A percentile compares a stretch with the other conserved stretches of the same genome.
phyloP scores from a whole-genome alignment of 768 basidiomycete species.

The Panellus pusillus region DNA sequence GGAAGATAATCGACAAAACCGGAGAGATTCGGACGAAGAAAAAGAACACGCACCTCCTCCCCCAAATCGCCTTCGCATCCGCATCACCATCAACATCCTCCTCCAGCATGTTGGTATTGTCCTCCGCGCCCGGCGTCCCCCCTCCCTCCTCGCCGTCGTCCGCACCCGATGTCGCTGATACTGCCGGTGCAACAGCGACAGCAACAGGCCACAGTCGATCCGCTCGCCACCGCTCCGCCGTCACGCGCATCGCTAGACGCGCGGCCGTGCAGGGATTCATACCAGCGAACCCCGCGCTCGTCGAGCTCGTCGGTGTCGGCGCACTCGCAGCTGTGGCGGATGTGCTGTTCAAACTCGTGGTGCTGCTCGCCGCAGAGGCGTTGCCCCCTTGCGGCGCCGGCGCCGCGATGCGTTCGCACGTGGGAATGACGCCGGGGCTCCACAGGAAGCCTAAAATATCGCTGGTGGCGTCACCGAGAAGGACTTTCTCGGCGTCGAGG shows the following conservation, averaged over 20 bases:
- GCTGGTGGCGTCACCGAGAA: slow-evolving; percentile 14
- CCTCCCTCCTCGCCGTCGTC: not conserved
- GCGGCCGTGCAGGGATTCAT: slow-evolving; percentile 18
- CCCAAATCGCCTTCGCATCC: slow-evolving; percentile 14
- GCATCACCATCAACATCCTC: not conserved
- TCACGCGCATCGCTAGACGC: slow-evolving; percentile 19
- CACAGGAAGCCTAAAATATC: slow-evolving; percentile 21
- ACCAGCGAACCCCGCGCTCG: not conserved
- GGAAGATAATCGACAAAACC: not conserved
- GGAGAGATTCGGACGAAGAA: not conserved
- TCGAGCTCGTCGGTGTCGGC: not conserved
- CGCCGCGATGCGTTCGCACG: slow-evolving; percentile 3
- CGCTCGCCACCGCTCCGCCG: slow-evolving; percentile 20
- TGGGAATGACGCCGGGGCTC: slow-evolving; percentile 14
- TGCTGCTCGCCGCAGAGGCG: not conserved
- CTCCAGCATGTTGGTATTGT: not conserved
- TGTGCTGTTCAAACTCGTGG: not conserved
- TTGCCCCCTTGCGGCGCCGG: not conserved
- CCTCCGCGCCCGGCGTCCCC: not conserved
- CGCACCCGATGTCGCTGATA: not conserved
- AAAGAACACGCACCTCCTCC: slow-evolving; percentile 9
- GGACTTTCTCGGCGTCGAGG: slow-evolving; percentile 11
- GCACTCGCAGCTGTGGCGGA: not conserved
- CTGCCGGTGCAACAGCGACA: not conserved
- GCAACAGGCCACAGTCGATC: slow-evolving; percentile 14